Conservation (phyloP, 805 yeast genomes). For the Saccharomycopsis capsularis region DNA sequence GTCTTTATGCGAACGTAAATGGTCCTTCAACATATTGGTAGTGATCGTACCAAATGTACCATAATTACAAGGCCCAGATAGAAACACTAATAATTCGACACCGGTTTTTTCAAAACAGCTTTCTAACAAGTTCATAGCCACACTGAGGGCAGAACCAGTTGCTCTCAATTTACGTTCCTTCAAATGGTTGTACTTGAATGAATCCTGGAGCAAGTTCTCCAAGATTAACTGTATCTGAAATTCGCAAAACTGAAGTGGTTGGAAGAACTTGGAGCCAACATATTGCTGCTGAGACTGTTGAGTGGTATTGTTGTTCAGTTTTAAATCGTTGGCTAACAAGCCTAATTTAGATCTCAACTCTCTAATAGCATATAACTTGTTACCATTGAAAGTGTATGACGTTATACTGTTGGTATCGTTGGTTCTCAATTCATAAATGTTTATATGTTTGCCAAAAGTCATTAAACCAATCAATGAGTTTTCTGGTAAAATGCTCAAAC, state of each 20-base stretch:
- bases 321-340: constrained; percentile 28
- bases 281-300: constrained; percentile 15
- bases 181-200: constrained; percentile 38
- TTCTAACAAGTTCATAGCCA: constrained; percentile 36
- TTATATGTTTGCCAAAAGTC: constrained; percentile 54
- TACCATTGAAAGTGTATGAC: constrained; percentile 48
- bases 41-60: constrained; percentile 58
- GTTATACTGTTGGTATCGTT: constrained; percentile 28
- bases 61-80: constrained; percentile 59
- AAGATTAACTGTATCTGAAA: constrained; percentile 43
- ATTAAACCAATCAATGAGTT: constrained; percentile 51
- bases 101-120: constrained; percentile 41
- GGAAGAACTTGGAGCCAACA: constrained; percentile 37
- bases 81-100: constrained; percentile 46
- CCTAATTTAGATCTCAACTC: constrained; percentile 43
- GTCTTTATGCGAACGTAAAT: constrained; percentile 62
- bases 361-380: constrained; percentile 41
- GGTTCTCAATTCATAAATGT: constrained; percentile 42
- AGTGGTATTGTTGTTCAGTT: too few relatives aligned
- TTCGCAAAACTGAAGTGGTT: constrained; percentile 43
- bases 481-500: constrained; percentile 42
- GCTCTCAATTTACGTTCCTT: constrained; percentile 45
- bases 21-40: constrained; percentile 47
- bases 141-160: constrained; percentile 54
- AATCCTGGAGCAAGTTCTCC: constrained; percentile 42